Evolutionary conservation across 345 rosid species (phyloP).

Genomic region (Arabidopsis suecica): DNA sequence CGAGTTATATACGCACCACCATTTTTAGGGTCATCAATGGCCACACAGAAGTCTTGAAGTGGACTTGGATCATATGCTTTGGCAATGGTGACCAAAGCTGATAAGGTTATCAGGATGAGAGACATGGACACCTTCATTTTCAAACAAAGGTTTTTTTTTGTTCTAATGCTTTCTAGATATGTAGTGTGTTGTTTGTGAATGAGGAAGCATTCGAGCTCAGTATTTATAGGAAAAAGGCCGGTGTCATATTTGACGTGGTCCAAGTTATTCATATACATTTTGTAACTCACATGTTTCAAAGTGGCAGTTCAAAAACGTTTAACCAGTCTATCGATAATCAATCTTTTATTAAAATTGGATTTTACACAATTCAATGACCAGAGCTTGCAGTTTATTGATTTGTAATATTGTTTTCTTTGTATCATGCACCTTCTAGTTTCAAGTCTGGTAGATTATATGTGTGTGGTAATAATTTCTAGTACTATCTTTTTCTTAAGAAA

Average conservation of each 20-base stretch:
- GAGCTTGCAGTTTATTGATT: too few species aligned
- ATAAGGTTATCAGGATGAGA: neutral
- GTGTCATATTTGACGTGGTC: constrained; percentile 28
- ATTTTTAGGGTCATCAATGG: constrained; percentile 12
- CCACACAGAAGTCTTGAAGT: constrained; percentile 34
- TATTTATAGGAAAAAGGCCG: constrained; percentile 1
- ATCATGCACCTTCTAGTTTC: too few species aligned
- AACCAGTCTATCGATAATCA: neutral
- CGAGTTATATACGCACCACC: constrained; percentile 16
- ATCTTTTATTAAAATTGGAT: too few species aligned
- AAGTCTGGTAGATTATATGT: too few species aligned
- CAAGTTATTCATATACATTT: neutral
- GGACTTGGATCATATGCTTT: constrained; percentile 34
- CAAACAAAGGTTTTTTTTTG: neutral
- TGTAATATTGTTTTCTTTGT: too few species aligned
- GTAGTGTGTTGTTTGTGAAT: constrained; percentile 19
- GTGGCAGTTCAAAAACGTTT: constrained; percentile 29
- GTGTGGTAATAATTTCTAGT: too few species aligned
- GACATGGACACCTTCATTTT: constrained; percentile 18
- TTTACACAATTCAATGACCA: too few species aligned
- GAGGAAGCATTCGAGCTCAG: neutral
- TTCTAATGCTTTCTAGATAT: neutral
- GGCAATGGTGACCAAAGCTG: constrained; percentile 4
- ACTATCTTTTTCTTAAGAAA: too few species aligned
- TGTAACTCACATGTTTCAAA: neutral